phyloP scores from a whole-genome alignment of 192 early-diverging fungal genomes.

The Entophlyctis helioformis region DNA sequence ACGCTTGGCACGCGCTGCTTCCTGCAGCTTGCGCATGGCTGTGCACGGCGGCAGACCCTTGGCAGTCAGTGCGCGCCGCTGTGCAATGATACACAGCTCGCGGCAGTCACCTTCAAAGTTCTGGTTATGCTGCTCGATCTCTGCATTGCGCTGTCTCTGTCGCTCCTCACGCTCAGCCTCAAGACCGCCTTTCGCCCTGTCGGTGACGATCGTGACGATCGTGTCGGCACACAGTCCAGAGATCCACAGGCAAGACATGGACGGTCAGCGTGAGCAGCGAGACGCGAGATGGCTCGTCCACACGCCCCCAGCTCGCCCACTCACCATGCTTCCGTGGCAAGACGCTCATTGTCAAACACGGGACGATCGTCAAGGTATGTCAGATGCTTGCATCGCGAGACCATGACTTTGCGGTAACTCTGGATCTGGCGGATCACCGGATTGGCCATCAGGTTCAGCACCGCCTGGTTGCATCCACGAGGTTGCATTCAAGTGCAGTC shows the following conservation, averaged over 20 bases:
- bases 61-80: not conserved
- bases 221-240: not conserved
- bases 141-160: conserved; percentile 29
- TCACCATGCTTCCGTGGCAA: conserved; percentile 40
- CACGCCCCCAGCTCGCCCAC: not conserved
- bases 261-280: conserved; percentile 1
- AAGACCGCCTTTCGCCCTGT: conserved; percentile 24
- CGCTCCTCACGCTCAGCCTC: conserved; percentile 39
- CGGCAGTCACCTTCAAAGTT: conserved; percentile 40
- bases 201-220: not conserved
- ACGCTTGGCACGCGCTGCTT: conserved; percentile 19
- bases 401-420: conserved; percentile 40
- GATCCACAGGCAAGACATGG: not conserved
- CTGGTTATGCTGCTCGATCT: conserved; percentile 25
- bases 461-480: conserved; percentile 18
- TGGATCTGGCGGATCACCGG: conserved; percentile 38
- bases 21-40: conserved; percentile 31
- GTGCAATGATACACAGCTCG: not conserved
- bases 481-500: too few relatives aligned
- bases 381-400: conserved; percentile 22
- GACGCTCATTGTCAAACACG: conserved; percentile 47
- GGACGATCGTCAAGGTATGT: conserved; percentile 51
- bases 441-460: conserved; percentile 46
- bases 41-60: not conserved
- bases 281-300: not conserved